These are phyloP conservation scores for Luzula sylvatica DNA, from an alignment of 176 grass and related monocot species.

Conservation along the genomic window DNA sequence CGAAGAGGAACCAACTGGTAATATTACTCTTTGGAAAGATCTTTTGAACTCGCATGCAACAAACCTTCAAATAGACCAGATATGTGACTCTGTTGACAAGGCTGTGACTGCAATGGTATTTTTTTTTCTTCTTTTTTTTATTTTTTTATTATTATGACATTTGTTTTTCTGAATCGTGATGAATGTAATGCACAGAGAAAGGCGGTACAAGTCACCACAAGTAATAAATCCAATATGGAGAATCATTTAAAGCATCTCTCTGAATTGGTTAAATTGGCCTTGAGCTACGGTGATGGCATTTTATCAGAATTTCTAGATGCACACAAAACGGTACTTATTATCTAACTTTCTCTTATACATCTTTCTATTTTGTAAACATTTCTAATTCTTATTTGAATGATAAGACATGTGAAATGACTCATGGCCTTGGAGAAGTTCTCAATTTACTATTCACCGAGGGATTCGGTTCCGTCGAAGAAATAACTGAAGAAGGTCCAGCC, in stretches of 20 bases:
- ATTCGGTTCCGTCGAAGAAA: constrained; percentile 68
- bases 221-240: constrained; percentile 54
- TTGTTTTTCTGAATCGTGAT: constrained; percentile 3
- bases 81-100: constrained; percentile 42
- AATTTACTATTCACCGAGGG: constrained; percentile 67
- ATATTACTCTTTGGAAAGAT: constrained; percentile 67
- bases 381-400: constrained; percentile 22
- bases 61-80: constrained; percentile 45
- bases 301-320: constrained; percentile 76
- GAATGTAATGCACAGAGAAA: constrained; percentile 21
- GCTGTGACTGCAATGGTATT: constrained; percentile 42
- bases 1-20: constrained; percentile 30
- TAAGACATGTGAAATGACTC: constrained; percentile 80
- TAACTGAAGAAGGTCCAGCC: constrained; percentile 41
- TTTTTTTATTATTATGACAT: constrained; percentile 21
- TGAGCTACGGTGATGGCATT: constrained; percentile 61
- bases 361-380: constrained; percentile 3
- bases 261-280: constrained; percentile 37
- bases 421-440: constrained; percentile 63
- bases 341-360: neutral
- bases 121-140: constrained; percentile 20
- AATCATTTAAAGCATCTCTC: constrained; percentile 46
- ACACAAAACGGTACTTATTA: constrained; percentile 45
- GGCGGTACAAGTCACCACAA: constrained; percentile 9
- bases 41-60: constrained; percentile 46